Conservation (phyloP, 2,329 filamentous ascomycete species). For the Cladosporium sp. region DNA sequence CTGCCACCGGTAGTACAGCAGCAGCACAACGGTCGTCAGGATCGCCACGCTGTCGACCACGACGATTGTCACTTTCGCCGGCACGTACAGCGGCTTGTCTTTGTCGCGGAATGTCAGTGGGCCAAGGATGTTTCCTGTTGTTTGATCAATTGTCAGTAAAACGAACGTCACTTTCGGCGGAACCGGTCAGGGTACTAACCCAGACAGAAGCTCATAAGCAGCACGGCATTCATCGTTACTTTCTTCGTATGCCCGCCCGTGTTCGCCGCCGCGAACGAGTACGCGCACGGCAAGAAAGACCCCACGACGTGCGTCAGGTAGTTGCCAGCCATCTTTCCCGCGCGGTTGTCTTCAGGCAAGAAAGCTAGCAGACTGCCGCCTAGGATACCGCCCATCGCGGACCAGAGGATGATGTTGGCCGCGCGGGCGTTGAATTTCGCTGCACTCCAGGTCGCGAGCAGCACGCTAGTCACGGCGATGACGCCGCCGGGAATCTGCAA, state of each 20-base stretch:
- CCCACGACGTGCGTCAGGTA: constrained; percentile 30
- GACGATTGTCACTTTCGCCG: constrained; percentile 34
- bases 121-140: constrained; percentile 32
- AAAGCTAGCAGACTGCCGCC: constrained; percentile 50
- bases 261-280: constrained; percentile 26
- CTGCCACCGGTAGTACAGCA: constrained; percentile 45
- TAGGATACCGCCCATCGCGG: constrained; percentile 31
- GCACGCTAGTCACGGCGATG: constrained; percentile 44
- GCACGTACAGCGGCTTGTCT: constrained; percentile 29
- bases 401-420: constrained; percentile 23
- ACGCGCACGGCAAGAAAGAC: constrained; percentile 29
- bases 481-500: constrained; percentile 59
- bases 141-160: not conserved
- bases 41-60: constrained; percentile 23
- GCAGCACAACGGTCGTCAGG: constrained; percentile 37
- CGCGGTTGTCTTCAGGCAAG: constrained; percentile 31
- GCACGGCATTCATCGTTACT: constrained; percentile 31
- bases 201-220: constrained; percentile 36
- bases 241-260: constrained; percentile 34
- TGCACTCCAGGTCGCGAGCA: constrained; percentile 35
- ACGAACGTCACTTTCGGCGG: no score
- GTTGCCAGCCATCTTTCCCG: constrained; percentile 33
- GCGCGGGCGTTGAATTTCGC: constrained; percentile 35
- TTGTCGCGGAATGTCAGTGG: constrained; percentile 29
- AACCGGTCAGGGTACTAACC: no score